Percentiles rank a stretch among this genome's conserved stretches.
Conservation (phyloP, 352 stramenopile genomes). For the Phytophthora chlamydospora region DNA sequence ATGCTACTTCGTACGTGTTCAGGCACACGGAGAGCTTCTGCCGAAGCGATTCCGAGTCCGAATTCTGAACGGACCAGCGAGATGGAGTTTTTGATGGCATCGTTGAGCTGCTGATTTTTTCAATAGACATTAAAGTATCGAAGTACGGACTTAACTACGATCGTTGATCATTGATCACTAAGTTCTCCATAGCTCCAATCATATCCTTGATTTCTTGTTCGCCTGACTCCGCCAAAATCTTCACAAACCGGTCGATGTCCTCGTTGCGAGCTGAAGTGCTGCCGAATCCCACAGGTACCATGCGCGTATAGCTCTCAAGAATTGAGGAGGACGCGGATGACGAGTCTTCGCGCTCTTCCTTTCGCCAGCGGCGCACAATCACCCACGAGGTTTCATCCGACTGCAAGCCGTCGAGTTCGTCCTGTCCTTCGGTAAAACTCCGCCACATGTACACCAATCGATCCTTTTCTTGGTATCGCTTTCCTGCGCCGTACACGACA, state of each 20-base stretch:
- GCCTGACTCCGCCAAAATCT: slow-evolving; percentile 19
- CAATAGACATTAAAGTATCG: too few species aligned
- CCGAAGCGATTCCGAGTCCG: too few species aligned
- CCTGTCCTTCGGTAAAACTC: slow-evolving; percentile 36
- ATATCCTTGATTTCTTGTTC: slow-evolving; percentile 27
- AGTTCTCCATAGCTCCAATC: slow-evolving; percentile 21
- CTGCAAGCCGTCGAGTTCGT: slow-evolving; percentile 35
- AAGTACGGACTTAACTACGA: neutral
- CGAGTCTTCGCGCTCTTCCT: neutral
- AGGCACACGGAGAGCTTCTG: too few species aligned
- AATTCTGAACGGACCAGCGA: too few species aligned
- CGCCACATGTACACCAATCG: slow-evolving; percentile 56
- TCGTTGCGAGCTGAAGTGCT: slow-evolving; percentile 6
- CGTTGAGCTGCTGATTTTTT: too few species aligned
- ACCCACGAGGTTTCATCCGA: slow-evolving; percentile 57
- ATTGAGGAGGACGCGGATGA: slow-evolving; percentile 5
- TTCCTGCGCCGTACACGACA: slow-evolving; percentile 28
- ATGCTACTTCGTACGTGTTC: too few species aligned
- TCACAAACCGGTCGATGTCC: slow-evolving; percentile 25
- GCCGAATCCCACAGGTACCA: slow-evolving; percentile 27
- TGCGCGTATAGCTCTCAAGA: slow-evolving; percentile 36
- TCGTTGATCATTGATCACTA: slow-evolving; percentile 12
- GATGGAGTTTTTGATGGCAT: too few species aligned
- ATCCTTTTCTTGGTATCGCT: slow-evolving; percentile 37
- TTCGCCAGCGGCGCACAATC: slow-evolving; percentile 22